phyloP scores from a whole-genome alignment of 768 basidiomycete species.

The Phanerochaete sordida region DNA sequence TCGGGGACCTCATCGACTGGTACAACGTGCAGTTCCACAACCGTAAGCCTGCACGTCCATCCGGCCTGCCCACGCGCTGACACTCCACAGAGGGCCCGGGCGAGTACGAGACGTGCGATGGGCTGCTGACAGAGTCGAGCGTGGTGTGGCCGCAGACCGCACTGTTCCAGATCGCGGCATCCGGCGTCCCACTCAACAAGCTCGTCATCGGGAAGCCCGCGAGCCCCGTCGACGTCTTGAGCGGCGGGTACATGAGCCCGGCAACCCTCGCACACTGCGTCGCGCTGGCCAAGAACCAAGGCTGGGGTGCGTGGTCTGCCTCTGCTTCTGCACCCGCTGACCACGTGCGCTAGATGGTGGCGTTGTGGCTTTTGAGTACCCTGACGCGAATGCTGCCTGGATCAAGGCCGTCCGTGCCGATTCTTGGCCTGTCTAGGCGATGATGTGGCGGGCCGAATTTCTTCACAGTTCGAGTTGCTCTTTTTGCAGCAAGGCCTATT shows the following conservation, averaged over 20 bases:
- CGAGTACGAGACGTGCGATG: slow-evolving; percentile 62
- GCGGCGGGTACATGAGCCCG: slow-evolving; percentile 55
- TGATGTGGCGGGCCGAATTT: too few species aligned
- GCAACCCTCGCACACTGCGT: slow-evolving; percentile 58
- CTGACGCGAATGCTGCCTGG: slow-evolving; percentile 35
- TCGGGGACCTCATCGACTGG: slow-evolving; percentile 44
- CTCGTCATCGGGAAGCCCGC: slow-evolving; percentile 57
- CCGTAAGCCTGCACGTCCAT: slow-evolving; percentile 20
- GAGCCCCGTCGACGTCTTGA: slow-evolving; percentile 36
- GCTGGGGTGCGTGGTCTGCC: slow-evolving; percentile 78
- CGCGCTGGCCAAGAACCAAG: slow-evolving; percentile 51
- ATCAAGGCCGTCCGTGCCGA: slow-evolving; percentile 33
- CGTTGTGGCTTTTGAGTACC: slow-evolving; percentile 41
- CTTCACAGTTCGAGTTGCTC: too few species aligned
- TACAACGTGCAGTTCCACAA: slow-evolving; percentile 41
- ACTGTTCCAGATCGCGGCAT: slow-evolving; percentile 48
- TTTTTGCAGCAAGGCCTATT: too few species aligned
- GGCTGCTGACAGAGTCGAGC: slow-evolving; percentile 57
- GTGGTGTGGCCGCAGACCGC: slow-evolving; percentile 59
- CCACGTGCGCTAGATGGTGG: slow-evolving; percentile 27
- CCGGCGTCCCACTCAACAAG: slow-evolving; percentile 43
- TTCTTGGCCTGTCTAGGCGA: slow-evolving; percentile 29
- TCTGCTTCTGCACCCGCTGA: not conserved
- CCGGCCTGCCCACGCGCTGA: not conserved
- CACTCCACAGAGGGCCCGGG: slow-evolving; percentile 46